A percentile compares a stretch with the other conserved stretches of the same genome.
These are phyloP conservation scores for Fusarium guadeloupense DNA, from an alignment of 2,329 filamentous ascomycete species.

Conservation along the genomic window DNA sequence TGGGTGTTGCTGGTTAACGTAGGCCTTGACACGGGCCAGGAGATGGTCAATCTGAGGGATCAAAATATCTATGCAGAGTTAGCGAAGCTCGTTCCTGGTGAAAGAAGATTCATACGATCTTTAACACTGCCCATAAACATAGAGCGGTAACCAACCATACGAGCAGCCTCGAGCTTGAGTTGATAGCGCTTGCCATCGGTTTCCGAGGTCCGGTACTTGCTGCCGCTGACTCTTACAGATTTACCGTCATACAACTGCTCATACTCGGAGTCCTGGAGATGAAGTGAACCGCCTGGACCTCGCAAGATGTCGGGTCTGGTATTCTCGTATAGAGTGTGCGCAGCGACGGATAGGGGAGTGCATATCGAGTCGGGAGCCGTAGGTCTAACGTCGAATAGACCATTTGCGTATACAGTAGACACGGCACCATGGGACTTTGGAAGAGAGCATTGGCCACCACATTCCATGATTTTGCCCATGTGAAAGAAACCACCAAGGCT, in stretches of 20 bases:
- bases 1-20: slow-evolving; percentile 34
- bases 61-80: slow-evolving; percentile 17
- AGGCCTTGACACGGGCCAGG: slow-evolving; percentile 12
- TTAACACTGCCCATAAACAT: slow-evolving; percentile 39
- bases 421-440: slow-evolving; percentile 57
- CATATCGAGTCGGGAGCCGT: slow-evolving; percentile 52
- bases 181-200: slow-evolving; percentile 22
- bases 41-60: slow-evolving; percentile 31
- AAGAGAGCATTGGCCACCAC: slow-evolving; percentile 57
- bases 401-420: slow-evolving; percentile 52
- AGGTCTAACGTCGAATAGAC: slow-evolving; percentile 58
- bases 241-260: slow-evolving; percentile 20
- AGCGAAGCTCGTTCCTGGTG: rapidly evolving
- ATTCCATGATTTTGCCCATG: slow-evolving; percentile 66
- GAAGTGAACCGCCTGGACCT: slow-evolving; percentile 60
- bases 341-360: slow-evolving; percentile 59
- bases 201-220: slow-evolving; percentile 12
- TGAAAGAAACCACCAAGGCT: slow-evolving; percentile 53
- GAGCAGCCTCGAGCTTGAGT: slow-evolving; percentile 38
- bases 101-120: slow-evolving; percentile 5
- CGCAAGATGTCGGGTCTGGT: slow-evolving; percentile 58
- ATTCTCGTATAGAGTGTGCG: slow-evolving; percentile 66
- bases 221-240: slow-evolving; percentile 30
- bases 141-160: slow-evolving; percentile 30
- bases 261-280: slow-evolving; percentile 49